phyloP scores from a whole-genome alignment of 345 rosid species.

The Syzygium grande region DNA sequence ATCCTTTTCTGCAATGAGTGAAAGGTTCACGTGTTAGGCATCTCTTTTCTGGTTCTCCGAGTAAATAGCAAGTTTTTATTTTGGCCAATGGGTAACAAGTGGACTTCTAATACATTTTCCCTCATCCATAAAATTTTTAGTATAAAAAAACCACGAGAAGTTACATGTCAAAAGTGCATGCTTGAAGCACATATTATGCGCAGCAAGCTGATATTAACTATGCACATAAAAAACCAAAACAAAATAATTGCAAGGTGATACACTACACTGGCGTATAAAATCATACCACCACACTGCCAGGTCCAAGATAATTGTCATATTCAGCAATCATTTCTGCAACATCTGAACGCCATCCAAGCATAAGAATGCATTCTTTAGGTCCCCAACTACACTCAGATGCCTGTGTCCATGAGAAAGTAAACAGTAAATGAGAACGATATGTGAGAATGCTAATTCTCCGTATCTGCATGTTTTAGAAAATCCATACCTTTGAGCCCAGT shows the following conservation, averaged over 20 bases:
- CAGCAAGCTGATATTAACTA: background rate
- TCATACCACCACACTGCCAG: conserved; percentile 82
- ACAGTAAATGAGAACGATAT: background rate
- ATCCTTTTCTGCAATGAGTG: background rate
- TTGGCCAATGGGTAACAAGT: background rate
- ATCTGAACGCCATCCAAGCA: conserved; percentile 96
- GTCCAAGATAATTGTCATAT: conserved; percentile 95
- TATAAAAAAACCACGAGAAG: background rate
- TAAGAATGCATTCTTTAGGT: conserved; percentile 73
- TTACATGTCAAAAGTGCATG: background rate
- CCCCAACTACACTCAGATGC: conserved; percentile 61
- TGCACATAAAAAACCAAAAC: background rate
- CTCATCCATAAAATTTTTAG: background rate
- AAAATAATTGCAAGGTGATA: background rate
- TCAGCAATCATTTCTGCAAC: conserved; percentile 83
- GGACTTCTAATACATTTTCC: background rate
- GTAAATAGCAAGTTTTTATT: background rate
- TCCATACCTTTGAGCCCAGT: conserved; percentile 63
- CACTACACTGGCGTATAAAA: background rate
- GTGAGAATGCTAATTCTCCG: background rate
- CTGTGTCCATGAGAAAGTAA: conserved; percentile 23
- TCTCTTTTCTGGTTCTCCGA: background rate
- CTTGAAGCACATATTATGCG: background rate
- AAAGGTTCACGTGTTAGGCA: background rate
- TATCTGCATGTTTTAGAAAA: background rate